Evolutionary conservation across 371 early-diverging fungal genomes (phyloP), one percentile per base, ranked within the genome.

Genomic region (Syncephalastrum monosporum): DNA sequence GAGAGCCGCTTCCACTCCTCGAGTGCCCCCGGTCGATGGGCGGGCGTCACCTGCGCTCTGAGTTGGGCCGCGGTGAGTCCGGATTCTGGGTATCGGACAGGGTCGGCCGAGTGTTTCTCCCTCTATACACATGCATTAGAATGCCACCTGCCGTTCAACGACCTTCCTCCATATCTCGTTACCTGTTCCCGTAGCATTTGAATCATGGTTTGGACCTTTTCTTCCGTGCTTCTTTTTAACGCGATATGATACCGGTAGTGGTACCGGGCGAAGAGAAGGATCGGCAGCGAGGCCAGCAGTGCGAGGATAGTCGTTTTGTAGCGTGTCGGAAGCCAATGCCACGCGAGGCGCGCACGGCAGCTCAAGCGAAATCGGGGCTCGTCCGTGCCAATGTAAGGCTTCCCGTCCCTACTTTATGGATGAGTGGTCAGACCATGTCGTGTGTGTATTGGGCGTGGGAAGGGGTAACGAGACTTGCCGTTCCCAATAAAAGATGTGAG

Each of bases 131-230:
- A 27, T 21, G 27, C 3, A 27, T 27, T 7, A 21, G 21, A 27
- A 27, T 3, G 27, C 4, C 3, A 27, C 5, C 5, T 27, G 27
- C 3, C 21, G 27, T 7, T 4, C 27, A 7, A 27, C 7, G 3
- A 27, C 27, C 27, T 27, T 52, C 3, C 8, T 42, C 15, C 0
- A 6, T 4, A 16, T n/a, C 4, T 24, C 41, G 0, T 42, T 56
- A 62, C 63, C 53, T 62, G 57, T 23, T 62, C 57, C 14, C 50
- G 47, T 4, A 62, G 63, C n/a, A 47, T 49, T 6, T 33, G n/a
- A 0, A 62, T 17, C 0, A 57, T 44, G n/a, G 21, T 19, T 3
- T 12, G 1, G n/a, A 61, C 33, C 13, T 56, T 48, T 8, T 38
- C 52, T n/a, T 60, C 16, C 33, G 54, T 60, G 15, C 43, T 44